Conservation (phyloP, 1,139 yeast species). For the Pneumocystis murina region DNA sequence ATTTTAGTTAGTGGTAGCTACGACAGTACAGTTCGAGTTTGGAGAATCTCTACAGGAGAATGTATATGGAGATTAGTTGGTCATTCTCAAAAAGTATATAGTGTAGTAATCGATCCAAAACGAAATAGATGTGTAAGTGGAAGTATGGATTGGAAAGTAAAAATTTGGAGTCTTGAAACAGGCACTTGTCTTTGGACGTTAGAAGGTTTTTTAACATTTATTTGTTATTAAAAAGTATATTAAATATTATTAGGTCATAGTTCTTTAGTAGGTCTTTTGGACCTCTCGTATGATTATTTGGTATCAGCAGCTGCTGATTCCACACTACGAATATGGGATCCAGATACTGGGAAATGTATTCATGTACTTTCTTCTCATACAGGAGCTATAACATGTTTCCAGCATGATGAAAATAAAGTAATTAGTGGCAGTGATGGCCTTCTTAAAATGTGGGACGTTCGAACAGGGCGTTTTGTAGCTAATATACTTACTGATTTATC, state of each 20-base stretch:
- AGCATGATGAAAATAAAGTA: conserved; percentile 69
- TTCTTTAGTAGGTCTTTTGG: conserved; percentile 74
- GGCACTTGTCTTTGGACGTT: conserved; percentile 54
- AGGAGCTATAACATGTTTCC: conserved; percentile 86
- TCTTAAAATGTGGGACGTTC: conserved; percentile 70
- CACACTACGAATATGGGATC: conserved; percentile 84
- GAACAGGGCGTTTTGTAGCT: conserved; percentile 59
- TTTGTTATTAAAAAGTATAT: not conserved
- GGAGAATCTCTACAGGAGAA: conserved; percentile 67
- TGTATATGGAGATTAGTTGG: conserved; percentile 67
- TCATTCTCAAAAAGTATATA: conserved; percentile 74
- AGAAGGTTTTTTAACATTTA: conserved; percentile 34
- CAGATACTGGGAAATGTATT: conserved; percentile 52
- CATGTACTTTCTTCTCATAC: conserved; percentile 71
- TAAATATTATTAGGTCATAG: conserved; percentile 34
- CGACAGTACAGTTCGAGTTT: conserved; percentile 78
- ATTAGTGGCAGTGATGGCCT: conserved; percentile 81
- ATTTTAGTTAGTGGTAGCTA: conserved; percentile 80
- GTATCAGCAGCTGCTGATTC: conserved; percentile 96
- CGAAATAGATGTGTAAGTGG: conserved; percentile 79
- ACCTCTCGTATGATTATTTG: conserved; percentile 59
- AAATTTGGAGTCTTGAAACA: conserved; percentile 73
- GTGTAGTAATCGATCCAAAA: conserved; percentile 65
- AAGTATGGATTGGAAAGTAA: conserved; percentile 76
- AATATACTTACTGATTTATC: conserved; percentile 62